Evolutionary conservation across 208 protist species (phyloP), one percentile per base, ranked within the genome.

Genomic region (Crithidia brevicula): DNA sequence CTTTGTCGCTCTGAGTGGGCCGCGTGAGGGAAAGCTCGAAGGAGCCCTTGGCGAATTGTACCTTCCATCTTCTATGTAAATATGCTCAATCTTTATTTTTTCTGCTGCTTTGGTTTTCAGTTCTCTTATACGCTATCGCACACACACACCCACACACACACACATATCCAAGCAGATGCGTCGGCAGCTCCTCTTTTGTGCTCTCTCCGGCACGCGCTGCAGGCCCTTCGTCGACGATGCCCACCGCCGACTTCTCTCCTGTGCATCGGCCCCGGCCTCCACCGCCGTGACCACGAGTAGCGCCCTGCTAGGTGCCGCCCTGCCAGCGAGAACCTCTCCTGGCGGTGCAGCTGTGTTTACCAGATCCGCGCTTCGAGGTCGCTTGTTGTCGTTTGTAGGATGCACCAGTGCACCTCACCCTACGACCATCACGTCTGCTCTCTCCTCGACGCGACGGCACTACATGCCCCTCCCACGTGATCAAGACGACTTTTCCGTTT

Each of bases 401-500:
- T n/a, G n/a, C n/a, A n/a, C n/a, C n/a, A n/a, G n/a, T n/a, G n/a
- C n/a, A n/a, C n/a, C n/a, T n/a, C n/a, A n/a, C n/a, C n/a, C n/a
- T n/a, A n/a, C n/a, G n/a, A n/a, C n/a, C 0, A 13, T 13, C 8
- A 13, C 36, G 15, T 7, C 10, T 40, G 49, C 36, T 25, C 45
- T 56, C 27, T 16, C 4, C 34, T 33, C 40, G 25, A 16, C 30
- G 18, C 60, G 40, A 15, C 88, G 88, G 20, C 28, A 34, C 15
- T 94, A 83, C 68, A 82, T 81, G 72, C 89, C 84, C 0, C 81
- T 92, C 13, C 82, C 84, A 25, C 83, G 67, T 64, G 82, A 92
- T 65, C 86, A 92, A 51, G 85, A 82, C 25, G 85, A 90, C 47
- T 95, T 95, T 57, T 75, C 89, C 4, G 68, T 85, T 31, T 95